Percentiles rank a stretch among this genome's conserved stretches.
These are phyloP conservation scores for Trichaptum fuscoviolaceum DNA, from an alignment of 768 basidiomycete genomes.

Conservation along the genomic window DNA sequence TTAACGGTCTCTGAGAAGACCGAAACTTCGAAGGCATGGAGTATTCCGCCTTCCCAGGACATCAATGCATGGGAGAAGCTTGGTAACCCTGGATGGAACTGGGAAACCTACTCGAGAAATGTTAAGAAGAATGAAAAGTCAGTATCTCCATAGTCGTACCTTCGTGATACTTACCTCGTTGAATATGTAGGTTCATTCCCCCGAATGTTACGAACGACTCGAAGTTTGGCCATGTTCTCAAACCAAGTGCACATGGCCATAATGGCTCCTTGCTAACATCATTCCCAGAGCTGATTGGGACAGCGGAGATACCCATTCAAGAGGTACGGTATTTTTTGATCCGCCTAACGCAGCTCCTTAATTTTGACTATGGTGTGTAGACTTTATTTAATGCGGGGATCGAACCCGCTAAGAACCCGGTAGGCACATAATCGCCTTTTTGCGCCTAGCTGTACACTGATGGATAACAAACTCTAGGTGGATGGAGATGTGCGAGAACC, in stretches of 20 bases:
- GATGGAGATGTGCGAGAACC: neutral
- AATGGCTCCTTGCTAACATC: neutral
- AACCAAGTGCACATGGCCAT: neutral
- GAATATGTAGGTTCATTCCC: neutral
- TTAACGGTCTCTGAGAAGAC: neutral
- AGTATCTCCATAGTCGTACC: constrained; percentile 1
- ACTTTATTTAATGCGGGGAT: neutral
- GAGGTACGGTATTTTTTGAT: neutral
- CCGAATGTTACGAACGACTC: neutral
- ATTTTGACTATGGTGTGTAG: neutral
- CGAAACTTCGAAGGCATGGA: constrained; percentile 14
- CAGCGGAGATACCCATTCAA: neutral
- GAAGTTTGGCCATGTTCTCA: neutral
- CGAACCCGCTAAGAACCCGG: neutral
- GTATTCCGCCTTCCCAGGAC: constrained; percentile 18
- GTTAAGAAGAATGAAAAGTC: constrained; percentile 15
- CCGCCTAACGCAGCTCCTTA: neutral
- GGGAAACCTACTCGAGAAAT: constrained; percentile 15
- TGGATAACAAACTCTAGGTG: neutral
- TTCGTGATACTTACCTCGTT: neutral
- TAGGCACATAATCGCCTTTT: neutral
- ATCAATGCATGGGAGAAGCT: constrained; percentile 17
- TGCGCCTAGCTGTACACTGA: neutral
- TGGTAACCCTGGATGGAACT: constrained; percentile 22
- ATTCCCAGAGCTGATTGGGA: neutral